Base-by-base conservation (phyloP, 371 early-diverging fungal genomes). In the Basidiobolus heterosporus region DNA sequence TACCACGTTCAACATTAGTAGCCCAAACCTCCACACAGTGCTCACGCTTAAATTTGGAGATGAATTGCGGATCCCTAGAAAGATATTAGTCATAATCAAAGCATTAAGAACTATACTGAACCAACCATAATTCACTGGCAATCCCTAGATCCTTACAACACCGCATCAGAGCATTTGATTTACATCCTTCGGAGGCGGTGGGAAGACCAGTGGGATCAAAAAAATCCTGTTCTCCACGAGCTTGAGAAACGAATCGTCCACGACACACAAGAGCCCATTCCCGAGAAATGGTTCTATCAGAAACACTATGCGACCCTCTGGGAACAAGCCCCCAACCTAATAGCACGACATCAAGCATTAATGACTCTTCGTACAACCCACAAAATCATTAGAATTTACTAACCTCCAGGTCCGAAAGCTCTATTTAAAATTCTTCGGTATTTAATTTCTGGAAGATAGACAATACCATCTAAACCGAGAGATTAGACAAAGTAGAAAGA, bases 101-200 rank as follows among this genome's bases (percentile, higher is more conserved):
- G 30, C 5, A 5, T 3, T 9, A 30, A 30, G 30, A 30, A 5
- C 9, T 9, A 9, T 30, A 30, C 9, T 9, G 5, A 48, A 38
- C 47, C 55, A 60, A 60, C 97, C 95, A 94, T 50, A 96, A 64
- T 59, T 96, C 95, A 30, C 78, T 80, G 7, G 91, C 88, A 42
- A 91, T 68, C 24, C 95, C 95, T 40, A 96, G 62, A 66, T 96
- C 97, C 60, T 96, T 96, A 69, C 95, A 96, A 64, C 94, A 93
- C 36, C 95, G 74, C 79, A 92, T 87, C 51, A 96, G 63, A 6
- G 97, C 95, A 57, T 92, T 95, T 41, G 83, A 82, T 59, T 89
- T 92, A 57, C 81, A 80, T 3, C 91, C 93, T 66, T 96, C 95
- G 0, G 85, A 72, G 0, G 94, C 91, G 0, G 89, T 91, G 0